Conservation (phyloP, 306 rosid genomes). For the Fragaria iinumae region DNA sequence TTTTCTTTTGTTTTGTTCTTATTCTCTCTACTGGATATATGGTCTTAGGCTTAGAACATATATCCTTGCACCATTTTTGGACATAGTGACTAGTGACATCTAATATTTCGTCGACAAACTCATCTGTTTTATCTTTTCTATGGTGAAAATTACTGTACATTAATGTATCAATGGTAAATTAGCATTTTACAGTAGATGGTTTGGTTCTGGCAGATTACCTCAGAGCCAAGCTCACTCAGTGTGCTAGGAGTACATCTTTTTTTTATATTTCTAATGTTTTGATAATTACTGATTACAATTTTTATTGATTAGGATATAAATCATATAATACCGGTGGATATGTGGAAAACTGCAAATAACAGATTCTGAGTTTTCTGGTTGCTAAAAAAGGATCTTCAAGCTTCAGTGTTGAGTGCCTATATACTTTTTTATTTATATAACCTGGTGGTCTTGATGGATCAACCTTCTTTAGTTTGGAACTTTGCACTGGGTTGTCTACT, state of each 20-base stretch:
- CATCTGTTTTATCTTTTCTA: too few species aligned
- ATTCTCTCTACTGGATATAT: conserved; percentile 35
- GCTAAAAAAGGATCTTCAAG: background rate
- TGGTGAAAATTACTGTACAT: too few species aligned
- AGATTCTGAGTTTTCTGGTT: background rate
- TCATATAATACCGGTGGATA: background rate
- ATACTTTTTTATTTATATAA: background rate
- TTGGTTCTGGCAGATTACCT: too few species aligned
- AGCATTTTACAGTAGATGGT: too few species aligned
- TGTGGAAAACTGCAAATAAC: background rate
- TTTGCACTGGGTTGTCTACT: conserved; percentile 15
- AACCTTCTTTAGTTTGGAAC: background rate
- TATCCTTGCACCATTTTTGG: background rate
- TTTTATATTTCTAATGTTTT: too few species aligned
- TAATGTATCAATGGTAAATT: too few species aligned
- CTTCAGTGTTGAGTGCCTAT: background rate
- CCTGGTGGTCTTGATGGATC: conserved; percentile 20
- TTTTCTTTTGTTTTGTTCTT: conserved; percentile 62
- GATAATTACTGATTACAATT: background rate
- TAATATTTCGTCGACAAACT: background rate
- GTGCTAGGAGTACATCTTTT: too few species aligned
- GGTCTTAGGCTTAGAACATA: background rate
- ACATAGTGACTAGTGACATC: background rate
- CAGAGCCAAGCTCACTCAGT: too few species aligned
- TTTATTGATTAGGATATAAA: background rate